Percentiles rank a stretch among this genome's conserved stretches.
Conservation (phyloP, 2,329 filamentous ascomycete species). For the Talaromyces islandicus region DNA sequence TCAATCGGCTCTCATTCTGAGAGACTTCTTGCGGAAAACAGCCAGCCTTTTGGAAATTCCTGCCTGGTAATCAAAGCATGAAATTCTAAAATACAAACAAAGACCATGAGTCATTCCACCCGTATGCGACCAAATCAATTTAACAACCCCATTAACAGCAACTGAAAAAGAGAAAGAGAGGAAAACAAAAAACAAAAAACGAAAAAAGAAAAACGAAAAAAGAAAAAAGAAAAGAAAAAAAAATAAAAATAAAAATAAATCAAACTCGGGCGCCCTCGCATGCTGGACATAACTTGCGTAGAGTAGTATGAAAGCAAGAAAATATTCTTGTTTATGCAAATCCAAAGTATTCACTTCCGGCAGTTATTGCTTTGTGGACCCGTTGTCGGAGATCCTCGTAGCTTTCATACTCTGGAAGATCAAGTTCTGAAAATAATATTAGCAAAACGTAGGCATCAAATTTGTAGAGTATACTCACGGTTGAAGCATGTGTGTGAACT, state of each 20-base stretch:
- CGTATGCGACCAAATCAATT: constrained; percentile 8
- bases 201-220: neutral
- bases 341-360: constrained; percentile 93
- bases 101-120: neutral
- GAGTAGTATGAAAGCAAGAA: constrained; percentile 9
- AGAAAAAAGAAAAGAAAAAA: neutral
- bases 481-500: constrained; percentile 99
- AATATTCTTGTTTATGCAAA: constrained; percentile 63
- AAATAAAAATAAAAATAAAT: constrained; percentile 9
- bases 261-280: constrained; percentile 25
- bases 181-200: neutral
- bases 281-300: constrained; percentile 24
- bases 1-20: neutral
- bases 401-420: constrained; percentile 95
- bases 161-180: neutral
- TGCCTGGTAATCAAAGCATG: neutral
- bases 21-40: neutral
- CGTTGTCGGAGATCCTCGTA: constrained; percentile 86
- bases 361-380: constrained; percentile 92
- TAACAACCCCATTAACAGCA: constrained; percentile 13
- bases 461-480: constrained; percentile 58
- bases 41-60: neutral
- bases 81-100: constrained; percentile 1
- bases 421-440: constrained; percentile 63
- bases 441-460: constrained; percentile 11